Base-by-base conservation (phyloP, 768 basidiomycete species). In the Rhodotorula graminis region DNA sequence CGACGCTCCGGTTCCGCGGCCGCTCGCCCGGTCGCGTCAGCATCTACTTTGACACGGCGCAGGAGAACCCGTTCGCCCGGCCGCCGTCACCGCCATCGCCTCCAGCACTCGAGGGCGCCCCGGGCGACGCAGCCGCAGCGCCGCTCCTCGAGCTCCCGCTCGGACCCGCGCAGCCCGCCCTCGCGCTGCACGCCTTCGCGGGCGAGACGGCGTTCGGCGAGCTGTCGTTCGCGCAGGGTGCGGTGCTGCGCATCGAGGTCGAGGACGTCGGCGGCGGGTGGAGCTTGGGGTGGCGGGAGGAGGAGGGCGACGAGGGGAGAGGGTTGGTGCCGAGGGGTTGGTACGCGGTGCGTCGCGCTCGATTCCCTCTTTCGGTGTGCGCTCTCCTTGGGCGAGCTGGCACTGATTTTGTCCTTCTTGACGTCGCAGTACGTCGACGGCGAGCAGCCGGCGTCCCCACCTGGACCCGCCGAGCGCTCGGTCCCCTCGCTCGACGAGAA, bases 201-300 rank as follows among this genome's bases (percentile, higher is more conserved):
- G 75, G 75, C 46, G 62, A 72, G 40, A 7, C 69, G 0, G 1
- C 37, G 8, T 72, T 72, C 53, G 75, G 75, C 50, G 75, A 76
- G 69, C 60, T 73, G 18, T 57, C 65, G 0, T 76, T 76, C n/a
- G 21, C 3, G 0, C 25, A 42, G 19, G 67, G 69, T 0, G 52
- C 9, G 8, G 44, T 33, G 44, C 29, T 76, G 7, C n/a, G 60
- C 14, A 59, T 76, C 46, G 75, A 76, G 37, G 25, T 73, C 0
- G 75, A 72, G 50, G 69, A 76, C 23, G 31, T 76, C 0, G 75
- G 75, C 2, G 75, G 71, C 0, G 69, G 69, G 2, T 76, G 75
- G 75, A 76, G 75, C 47, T 46, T 76, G 31, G 75, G 75, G 2
- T 76, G 21, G 11, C 3, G 57, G 0, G 50, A 57, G 50, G 53